phyloP scores from a whole-genome alignment of 345 rosid genomes.

The Ceriops zippeliana region DNA sequence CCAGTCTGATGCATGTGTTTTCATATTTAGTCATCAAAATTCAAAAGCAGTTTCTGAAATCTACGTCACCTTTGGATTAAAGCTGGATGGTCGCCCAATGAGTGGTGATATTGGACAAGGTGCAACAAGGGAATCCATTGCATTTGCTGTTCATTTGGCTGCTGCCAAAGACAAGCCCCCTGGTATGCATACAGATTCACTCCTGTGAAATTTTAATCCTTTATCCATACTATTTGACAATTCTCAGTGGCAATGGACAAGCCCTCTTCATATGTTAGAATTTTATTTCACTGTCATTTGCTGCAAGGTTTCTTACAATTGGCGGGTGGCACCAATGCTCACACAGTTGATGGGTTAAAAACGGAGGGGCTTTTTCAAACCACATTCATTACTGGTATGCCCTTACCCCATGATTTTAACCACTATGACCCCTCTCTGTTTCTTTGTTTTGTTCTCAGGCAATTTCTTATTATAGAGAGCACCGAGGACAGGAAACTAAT shows the following conservation, averaged over 20 bases:
- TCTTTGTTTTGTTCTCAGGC: background rate
- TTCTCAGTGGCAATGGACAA: background rate
- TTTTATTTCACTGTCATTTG: background rate
- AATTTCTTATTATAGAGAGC: conserved; percentile 11
- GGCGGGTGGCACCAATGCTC: conserved; percentile 60
- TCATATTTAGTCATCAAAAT: background rate
- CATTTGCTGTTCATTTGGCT: conserved; percentile 44
- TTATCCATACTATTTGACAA: background rate
- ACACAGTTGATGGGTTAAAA: conserved; percentile 45
- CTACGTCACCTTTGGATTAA: background rate
- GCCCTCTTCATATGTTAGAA: background rate
- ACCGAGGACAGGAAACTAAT: conserved; percentile 8
- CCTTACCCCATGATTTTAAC: background rate
- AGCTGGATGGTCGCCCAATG: conserved; percentile 74
- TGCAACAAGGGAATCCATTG: conserved; percentile 49
- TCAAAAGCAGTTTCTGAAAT: background rate
- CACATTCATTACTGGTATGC: conserved; percentile 22
- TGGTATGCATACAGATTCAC: conserved; percentile 26
- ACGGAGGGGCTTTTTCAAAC: conserved; percentile 44
- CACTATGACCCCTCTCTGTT: background rate
- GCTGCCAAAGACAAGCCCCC: conserved; percentile 44
- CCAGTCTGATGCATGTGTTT: conserved; percentile 4
- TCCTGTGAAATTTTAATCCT: background rate
- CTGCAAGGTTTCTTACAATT: conserved; percentile 52
- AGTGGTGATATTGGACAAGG: conserved; percentile 69